Conservation (phyloP, 495 filamentous ascomycete species). For the Aspergillus sparsus region DNA sequence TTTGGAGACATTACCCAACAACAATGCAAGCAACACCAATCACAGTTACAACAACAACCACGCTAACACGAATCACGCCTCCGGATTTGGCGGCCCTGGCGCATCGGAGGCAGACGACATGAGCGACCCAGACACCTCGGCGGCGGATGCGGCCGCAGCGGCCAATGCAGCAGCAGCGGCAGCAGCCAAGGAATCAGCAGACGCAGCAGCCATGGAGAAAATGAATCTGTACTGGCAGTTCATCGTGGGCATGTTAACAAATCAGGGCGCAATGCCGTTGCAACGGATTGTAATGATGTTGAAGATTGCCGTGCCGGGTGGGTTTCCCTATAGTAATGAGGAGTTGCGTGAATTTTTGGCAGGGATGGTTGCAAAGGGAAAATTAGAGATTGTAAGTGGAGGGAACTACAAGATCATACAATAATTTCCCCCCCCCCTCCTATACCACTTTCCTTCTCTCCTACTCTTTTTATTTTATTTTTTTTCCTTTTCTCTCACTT, state of each 20-base stretch:
- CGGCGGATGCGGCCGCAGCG: slow-evolving; percentile 41
- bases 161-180: slow-evolving; percentile 54
- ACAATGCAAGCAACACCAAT: slow-evolving; percentile 38
- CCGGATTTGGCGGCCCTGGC: slow-evolving; percentile 8
- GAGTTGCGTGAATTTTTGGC: slow-evolving; percentile 74
- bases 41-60: slow-evolving; percentile 8
- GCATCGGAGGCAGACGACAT: slow-evolving; percentile 23
- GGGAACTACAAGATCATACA: slow-evolving; percentile 66
- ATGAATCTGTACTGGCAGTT: slow-evolving; percentile 86
- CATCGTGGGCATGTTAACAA: slow-evolving; percentile 92
- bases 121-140: slow-evolving; percentile 32
- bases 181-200: slow-evolving; percentile 46
- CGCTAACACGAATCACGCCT: background rate
- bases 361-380: slow-evolving; percentile 69
- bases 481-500: background rate
- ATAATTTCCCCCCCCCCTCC: slow-evolving; percentile 17
- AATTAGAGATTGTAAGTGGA: slow-evolving; percentile 67
- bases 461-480: background rate
- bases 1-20: slow-evolving; percentile 60
- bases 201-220: slow-evolving; percentile 67
- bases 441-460: background rate
- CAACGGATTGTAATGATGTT: slow-evolving; percentile 89
- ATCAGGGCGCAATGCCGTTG: slow-evolving; percentile 77
- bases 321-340: slow-evolving; percentile 80
- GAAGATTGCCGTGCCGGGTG: slow-evolving; percentile 81